Percentiles rank a stretch among this genome's conserved stretches.
Conservation (phyloP, 176 grass and related monocot genomes). For the Oryza longistaminata region DNA sequence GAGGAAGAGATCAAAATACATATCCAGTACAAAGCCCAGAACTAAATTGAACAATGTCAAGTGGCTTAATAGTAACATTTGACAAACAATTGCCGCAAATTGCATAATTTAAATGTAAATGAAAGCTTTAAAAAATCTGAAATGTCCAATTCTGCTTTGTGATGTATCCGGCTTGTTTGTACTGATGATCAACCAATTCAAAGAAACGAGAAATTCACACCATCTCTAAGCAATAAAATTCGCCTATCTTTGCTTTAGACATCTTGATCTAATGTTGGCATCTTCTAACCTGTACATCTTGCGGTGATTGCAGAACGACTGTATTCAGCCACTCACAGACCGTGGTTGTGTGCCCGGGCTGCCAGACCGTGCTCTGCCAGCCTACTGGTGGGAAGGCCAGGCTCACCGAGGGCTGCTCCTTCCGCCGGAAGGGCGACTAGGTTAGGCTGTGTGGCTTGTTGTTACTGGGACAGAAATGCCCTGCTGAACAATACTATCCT, state of each 20-base stretch:
- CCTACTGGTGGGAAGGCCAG: slow-evolving; percentile 63
- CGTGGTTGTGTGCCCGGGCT: slow-evolving; percentile 59
- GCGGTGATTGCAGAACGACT: slow-evolving; percentile 50
- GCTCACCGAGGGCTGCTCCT: slow-evolving; percentile 65
- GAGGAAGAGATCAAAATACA: too few relatives aligned
- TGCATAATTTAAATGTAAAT: too few relatives aligned
- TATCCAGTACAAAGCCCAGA: too few relatives aligned
- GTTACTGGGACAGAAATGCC: background rate
- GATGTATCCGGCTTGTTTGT: background rate
- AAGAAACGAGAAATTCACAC: background rate
- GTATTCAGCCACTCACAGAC: slow-evolving; percentile 72
- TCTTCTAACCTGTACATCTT: background rate
- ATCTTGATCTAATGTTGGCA: background rate
- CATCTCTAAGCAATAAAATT: background rate
- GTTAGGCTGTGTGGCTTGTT: background rate
- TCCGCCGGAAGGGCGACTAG: slow-evolving; percentile 59
- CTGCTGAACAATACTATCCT: background rate
- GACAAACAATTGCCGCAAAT: too few relatives aligned
- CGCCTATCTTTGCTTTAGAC: background rate
- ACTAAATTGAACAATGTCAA: too few relatives aligned
- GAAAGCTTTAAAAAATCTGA: too few relatives aligned
- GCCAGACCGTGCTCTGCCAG: slow-evolving; percentile 62
- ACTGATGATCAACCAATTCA: background rate
- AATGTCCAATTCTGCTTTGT: background rate
- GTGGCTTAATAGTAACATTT: too few relatives aligned